A percentile compares a stretch with the other conserved stretches of the same genome.
These are phyloP conservation scores for Tephrocybe sp. DNA, from an alignment of 768 basidiomycete species.

Conservation along the genomic window DNA sequence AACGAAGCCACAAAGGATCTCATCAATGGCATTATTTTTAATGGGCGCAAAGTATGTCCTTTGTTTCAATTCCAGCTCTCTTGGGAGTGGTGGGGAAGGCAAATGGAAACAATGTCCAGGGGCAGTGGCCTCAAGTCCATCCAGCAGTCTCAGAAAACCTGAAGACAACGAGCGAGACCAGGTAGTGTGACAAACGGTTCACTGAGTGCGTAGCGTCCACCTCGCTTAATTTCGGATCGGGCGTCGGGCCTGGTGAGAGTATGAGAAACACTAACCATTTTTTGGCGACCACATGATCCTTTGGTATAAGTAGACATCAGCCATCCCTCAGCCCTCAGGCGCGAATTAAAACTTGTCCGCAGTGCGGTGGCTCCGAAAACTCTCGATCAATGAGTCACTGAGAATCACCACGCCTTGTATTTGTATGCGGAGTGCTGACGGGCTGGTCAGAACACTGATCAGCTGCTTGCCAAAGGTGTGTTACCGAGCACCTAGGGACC, in stretches of 20 bases:
- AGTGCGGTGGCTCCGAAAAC: neutral
- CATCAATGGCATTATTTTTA: neutral
- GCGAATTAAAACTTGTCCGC: neutral
- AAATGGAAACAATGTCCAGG: neutral
- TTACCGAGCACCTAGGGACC: neutral
- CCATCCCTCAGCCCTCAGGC: too few species aligned
- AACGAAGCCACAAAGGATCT: neutral
- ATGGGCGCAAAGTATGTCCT: neutral
- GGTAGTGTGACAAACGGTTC: neutral
- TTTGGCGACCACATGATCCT: neutral
- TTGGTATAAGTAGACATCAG: neutral
- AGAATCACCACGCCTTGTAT: neutral
- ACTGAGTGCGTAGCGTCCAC: too few species aligned
- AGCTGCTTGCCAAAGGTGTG: neutral
- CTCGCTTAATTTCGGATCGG: constrained; percentile 6
- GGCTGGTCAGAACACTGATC: neutral
- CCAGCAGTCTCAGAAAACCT: neutral
- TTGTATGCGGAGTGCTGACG: neutral
- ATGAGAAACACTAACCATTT: neutral
- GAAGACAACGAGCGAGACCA: neutral
- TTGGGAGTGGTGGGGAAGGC: neutral
- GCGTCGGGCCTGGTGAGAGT: neutral
- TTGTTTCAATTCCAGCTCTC: neutral
- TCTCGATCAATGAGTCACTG: neutral
- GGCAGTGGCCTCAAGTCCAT: neutral